Conservation (phyloP, 345 rosid genomes). For the Pugionium dolabratum region DNA sequence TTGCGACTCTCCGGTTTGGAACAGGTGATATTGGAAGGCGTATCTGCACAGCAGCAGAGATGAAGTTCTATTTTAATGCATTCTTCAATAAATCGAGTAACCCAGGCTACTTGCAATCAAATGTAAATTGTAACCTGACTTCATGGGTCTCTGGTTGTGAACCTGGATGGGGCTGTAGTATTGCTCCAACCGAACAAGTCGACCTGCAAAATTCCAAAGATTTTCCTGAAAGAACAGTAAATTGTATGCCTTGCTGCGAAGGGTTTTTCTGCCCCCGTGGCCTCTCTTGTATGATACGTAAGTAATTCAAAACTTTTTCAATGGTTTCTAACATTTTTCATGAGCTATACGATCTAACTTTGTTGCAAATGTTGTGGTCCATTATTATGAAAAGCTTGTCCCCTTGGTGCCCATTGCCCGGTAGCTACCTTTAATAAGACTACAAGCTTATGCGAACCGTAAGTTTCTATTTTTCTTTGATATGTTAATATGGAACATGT, state of each 20-base stretch:
- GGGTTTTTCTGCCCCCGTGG: conserved; percentile 95
- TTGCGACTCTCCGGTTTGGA: conserved; percentile 18
- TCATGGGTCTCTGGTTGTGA: conserved; percentile 93
- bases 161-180: conserved; percentile 94
- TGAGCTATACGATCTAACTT: not conserved
- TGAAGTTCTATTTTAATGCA: conserved; percentile 63
- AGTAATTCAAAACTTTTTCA: conserved; percentile 36
- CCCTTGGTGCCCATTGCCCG: conserved; percentile 44
- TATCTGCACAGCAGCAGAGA: conserved; percentile 79
- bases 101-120: conserved; percentile 53
- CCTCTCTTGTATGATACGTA: conserved; percentile 96
- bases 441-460: conserved; percentile 44
- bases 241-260: conserved; percentile 79
- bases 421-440: conserved; percentile 30
- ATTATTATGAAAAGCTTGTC: conserved; percentile 35
- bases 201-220: conserved; percentile 54
- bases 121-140: conserved; percentile 77
- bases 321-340: not conserved
- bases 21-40: conserved; percentile 56
- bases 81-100: conserved; percentile 47
- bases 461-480: conserved; percentile 15
- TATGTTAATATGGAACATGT: not conserved
- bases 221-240: conserved; percentile 61
- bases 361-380: not conserved
- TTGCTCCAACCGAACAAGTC: conserved; percentile 44